Evolutionary conservation across 768 basidiomycete species (phyloP), one percentile per base, ranked within the genome.

Genomic region (Boletus patriciae): DNA sequence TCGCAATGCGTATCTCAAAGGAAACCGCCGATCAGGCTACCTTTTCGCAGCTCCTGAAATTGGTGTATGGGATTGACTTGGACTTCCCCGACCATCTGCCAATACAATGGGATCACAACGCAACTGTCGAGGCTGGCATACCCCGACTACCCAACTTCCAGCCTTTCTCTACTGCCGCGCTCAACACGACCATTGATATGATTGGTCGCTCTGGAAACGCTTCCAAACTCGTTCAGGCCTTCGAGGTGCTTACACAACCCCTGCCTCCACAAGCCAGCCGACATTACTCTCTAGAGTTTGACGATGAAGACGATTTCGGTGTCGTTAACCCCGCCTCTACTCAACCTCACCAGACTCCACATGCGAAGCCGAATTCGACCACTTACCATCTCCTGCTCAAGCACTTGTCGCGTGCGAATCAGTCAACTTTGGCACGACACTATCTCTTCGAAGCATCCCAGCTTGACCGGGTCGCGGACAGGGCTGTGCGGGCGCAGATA

Each of bases 41-140:
- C 0, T 88, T 89, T 66, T 79, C 84, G 50, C 65, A 73, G 27
- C 75, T 92, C 25, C 72, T 92, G 76, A 84, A 80, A 61, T 73
- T 81, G 63, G 83, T 81, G 36, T 94, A 92, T 69, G 90, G 86
- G 0, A 80, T 94, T 54, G 92, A 94, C 71, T 70, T 93, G 46
- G 76, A 80, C 21, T 85, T 85, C 63, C 90, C 90, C 0, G 92
- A 94, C 64, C 78, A 83, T 40, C 72, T 80, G 11, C 83, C 87
- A 33, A 59, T 67, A 49, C 70, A 61, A 48, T 55, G 50, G 58
- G 49, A 60, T 37, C 52, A 41, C 31, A 44, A 25, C 13, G 37
- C 57, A 38, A 42, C 52, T n/a, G 40, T 45, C 37, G 49, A 53
- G 37, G 52, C 51, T 1, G 52, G 59, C 25, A 60, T 69, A 36